phyloP scores from a whole-genome alignment of 768 basidiomycete species.

The Termitomyces sp. region DNA sequence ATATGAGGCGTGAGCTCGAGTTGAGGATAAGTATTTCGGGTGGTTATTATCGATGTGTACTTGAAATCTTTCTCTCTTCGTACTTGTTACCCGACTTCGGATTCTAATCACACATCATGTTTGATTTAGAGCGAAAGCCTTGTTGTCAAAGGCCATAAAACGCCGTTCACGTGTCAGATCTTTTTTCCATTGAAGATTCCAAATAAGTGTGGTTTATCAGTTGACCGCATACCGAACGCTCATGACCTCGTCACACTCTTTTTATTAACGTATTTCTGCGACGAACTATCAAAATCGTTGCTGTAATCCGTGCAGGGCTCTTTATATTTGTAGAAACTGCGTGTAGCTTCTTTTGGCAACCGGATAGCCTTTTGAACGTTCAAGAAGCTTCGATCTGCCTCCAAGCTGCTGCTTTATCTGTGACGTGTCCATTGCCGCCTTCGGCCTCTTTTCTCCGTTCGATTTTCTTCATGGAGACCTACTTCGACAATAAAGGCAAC shows the following conservation, averaged over 20 bases:
- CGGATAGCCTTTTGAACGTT: background rate
- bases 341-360: background rate
- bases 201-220: background rate
- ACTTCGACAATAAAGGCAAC: conserved; percentile 48
- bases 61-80: background rate
- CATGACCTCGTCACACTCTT: conserved; percentile 3
- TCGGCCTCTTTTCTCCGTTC: background rate
- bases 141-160: background rate
- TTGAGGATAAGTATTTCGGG: conserved; percentile 2
- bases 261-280: background rate
- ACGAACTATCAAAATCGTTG: background rate
- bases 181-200: background rate
- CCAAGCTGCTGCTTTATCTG: background rate
- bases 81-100: background rate
- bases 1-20: background rate
- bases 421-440: background rate
- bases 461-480: conserved; percentile 40
- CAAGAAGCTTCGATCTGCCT: conserved; percentile 1
- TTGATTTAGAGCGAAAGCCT: background rate
- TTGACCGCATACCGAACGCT: background rate
- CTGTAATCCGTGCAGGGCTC: background rate
- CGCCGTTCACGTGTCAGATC: background rate
- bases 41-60: conserved; percentile 5
- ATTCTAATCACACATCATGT: background rate
- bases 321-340: background rate